phyloP scores from a whole-genome alignment of 768 basidiomycete species.

The Agaricus subrufescens region DNA sequence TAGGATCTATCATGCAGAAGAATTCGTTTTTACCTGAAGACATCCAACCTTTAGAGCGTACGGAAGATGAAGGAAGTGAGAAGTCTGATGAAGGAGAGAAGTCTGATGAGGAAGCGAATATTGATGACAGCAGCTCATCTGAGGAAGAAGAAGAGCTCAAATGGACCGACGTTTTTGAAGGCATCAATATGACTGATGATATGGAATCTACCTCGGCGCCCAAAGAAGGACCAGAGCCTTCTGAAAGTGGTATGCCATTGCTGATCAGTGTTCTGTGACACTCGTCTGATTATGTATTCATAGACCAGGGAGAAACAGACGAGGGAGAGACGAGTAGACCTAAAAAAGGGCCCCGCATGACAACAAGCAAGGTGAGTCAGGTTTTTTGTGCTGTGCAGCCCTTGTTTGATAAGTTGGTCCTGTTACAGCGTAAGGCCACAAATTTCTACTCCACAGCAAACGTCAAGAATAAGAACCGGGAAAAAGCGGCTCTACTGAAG shows the following conservation, averaged over 20 bases:
- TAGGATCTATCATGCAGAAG: constrained; percentile 85
- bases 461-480: constrained; percentile 83
- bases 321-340: too few species aligned
- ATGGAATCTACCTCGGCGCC: constrained; percentile 5
- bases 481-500: constrained; percentile 57
- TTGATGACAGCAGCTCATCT: constrained; percentile 22
- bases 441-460: constrained; percentile 88
- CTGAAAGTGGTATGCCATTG: constrained; percentile 14
- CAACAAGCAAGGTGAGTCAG: constrained; percentile 76
- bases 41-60: constrained; percentile 43
- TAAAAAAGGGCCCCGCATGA: constrained; percentile 76
- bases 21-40: constrained; percentile 85
- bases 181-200: constrained; percentile 31
- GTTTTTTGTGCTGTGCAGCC: constrained; percentile 2
- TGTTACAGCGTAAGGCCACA: constrained; percentile 67
- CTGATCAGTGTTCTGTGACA: background rate
- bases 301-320: too few species aligned
- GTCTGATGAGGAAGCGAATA: constrained; percentile 30
- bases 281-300: too few species aligned
- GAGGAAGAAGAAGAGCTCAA: constrained; percentile 53
- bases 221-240: constrained; percentile 25
- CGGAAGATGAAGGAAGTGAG: constrained; percentile 44
- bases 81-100: constrained; percentile 30
- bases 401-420: constrained; percentile 7
- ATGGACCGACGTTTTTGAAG: constrained; percentile 87